Conservation (phyloP, 208 protist species). For the Leishmania amazonensis region DNA sequence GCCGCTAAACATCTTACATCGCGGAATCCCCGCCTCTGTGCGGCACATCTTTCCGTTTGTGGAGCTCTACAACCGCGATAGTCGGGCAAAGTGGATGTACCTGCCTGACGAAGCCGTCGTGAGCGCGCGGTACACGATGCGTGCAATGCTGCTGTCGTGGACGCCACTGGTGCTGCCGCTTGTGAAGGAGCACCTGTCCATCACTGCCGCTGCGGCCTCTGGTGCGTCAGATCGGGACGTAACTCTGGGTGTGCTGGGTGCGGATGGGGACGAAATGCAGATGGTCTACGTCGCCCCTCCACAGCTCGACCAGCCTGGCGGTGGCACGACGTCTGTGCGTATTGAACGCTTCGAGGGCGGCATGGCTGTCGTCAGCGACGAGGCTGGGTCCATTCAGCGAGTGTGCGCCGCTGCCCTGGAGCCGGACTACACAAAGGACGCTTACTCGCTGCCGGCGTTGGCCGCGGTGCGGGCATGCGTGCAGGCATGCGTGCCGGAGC, state of each 20-base stretch:
- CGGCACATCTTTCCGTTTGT: slow-evolving; percentile 81
- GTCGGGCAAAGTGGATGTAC: slow-evolving; percentile 78
- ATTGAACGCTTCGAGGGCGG: slow-evolving; percentile 54
- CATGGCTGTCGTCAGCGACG: slow-evolving; percentile 51
- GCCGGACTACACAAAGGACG: slow-evolving; percentile 40
- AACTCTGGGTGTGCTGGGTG: slow-evolving; percentile 66
- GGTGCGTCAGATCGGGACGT: slow-evolving; percentile 12
- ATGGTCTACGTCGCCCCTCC: slow-evolving; percentile 60
- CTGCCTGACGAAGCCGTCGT: slow-evolving; percentile 55
- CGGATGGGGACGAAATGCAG: slow-evolving; percentile 76
- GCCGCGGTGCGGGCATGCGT: slow-evolving; percentile 20
- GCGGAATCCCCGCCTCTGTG: slow-evolving; percentile 50
- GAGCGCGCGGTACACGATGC: slow-evolving; percentile 68
- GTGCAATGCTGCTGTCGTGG: slow-evolving; percentile 70
- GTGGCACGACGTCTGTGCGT: slow-evolving; percentile 37
- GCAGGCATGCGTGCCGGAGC: slow-evolving; percentile 32
- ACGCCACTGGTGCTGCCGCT: slow-evolving; percentile 38
- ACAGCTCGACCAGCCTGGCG: slow-evolving; percentile 31
- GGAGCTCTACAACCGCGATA: slow-evolving; percentile 79
- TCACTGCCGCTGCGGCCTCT: neutral
- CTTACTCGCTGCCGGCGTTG: slow-evolving; percentile 26
- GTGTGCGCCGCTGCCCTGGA: slow-evolving; percentile 60
- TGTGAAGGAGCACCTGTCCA: slow-evolving; percentile 32
- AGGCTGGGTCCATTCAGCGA: slow-evolving; percentile 35
- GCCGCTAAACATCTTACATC: slow-evolving; percentile 72